Evolutionary conservation across 805 yeast genomes (phyloP).

Genomic region (Starmerella sirachaensis): DNA sequence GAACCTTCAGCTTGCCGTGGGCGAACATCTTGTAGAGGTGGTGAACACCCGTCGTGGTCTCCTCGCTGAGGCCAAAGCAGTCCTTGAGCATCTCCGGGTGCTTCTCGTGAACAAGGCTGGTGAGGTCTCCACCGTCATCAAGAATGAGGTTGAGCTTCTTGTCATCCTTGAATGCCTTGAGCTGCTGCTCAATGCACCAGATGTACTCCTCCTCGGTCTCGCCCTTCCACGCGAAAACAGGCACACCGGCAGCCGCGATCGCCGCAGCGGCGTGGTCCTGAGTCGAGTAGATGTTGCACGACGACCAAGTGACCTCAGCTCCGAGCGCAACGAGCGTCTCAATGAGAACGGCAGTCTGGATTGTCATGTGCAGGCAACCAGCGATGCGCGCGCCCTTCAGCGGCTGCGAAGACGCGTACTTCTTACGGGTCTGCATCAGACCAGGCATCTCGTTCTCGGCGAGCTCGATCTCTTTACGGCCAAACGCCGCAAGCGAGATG

Average conservation of each 20-base stretch:
- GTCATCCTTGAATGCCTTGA: constrained; percentile 92
- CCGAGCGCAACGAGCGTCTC: constrained; percentile 96
- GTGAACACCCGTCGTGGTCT: constrained; percentile 99
- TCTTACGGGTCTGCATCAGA: constrained; percentile 91
- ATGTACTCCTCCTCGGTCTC: constrained; percentile 98
- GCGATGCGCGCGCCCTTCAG: constrained; percentile 97
- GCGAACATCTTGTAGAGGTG: constrained; percentile 92
- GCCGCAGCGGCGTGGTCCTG: constrained; percentile 99
- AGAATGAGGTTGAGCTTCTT: constrained; percentile 91
- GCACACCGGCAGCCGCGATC: constrained; percentile 97
- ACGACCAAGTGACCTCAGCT: constrained; percentile 99
- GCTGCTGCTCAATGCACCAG: constrained; percentile 99
- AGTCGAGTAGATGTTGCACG: constrained; percentile 98
- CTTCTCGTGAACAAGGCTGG: constrained; percentile 91
- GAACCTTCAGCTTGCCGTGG: constrained; percentile 83
- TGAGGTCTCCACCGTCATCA: constrained; percentile 99
- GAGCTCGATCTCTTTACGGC: constrained; percentile 97
- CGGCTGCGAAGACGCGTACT: constrained; percentile 86
- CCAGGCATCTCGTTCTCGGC: constrained; percentile 99
- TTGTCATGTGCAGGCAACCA: constrained; percentile 98
- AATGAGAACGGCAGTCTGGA: constrained; percentile 96
- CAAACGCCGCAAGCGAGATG: constrained; percentile 96
- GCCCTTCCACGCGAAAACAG: constrained; percentile 99
- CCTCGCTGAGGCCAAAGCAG: constrained; percentile 95
- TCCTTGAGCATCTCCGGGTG: constrained; percentile 94